These are phyloP conservation scores for Ephemerocybe angulata DNA, from an alignment of 768 basidiomycete species.

Conservation along the genomic window DNA sequence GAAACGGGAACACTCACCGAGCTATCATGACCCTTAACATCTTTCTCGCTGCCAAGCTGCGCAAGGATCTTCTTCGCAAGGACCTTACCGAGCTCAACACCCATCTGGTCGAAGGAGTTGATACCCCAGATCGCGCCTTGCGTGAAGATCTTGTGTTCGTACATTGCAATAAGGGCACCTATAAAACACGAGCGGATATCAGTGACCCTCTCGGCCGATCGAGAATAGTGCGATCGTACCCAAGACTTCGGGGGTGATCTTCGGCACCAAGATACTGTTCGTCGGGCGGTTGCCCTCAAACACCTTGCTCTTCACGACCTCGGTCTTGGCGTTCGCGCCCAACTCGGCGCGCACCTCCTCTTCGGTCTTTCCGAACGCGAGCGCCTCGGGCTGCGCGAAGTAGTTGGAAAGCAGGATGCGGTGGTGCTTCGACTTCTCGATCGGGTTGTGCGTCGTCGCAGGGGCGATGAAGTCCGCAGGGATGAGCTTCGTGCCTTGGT, in stretches of 20 bases:
- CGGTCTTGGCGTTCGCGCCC: conserved; percentile 67
- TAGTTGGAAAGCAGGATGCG: conserved; percentile 96
- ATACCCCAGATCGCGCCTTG: conserved; percentile 98
- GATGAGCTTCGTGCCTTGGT: conserved; percentile 91
- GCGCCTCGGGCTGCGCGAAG: conserved; percentile 96
- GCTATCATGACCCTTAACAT: conserved; percentile 86
- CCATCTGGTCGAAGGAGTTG: conserved; percentile 99
- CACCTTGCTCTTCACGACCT: conserved; percentile 93
- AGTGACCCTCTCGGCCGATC: conserved; percentile 1
- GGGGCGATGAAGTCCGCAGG: conserved; percentile 93
- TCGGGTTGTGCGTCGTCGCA: conserved; percentile 85
- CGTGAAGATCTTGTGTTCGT: conserved; percentile 99
- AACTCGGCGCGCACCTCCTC: conserved; percentile 74
- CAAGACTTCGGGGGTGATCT: conserved; percentile 84
- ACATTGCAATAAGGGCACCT: conserved; percentile 82
- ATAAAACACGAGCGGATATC: background rate
- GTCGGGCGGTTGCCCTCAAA: conserved; percentile 97
- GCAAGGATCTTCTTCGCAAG: conserved; percentile 94
- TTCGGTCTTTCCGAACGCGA: conserved; percentile 97
- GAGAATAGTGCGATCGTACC: conserved; percentile 41
- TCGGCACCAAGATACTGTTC: conserved; percentile 93
- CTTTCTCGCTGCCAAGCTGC: conserved; percentile 75
- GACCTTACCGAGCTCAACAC: conserved; percentile 96
- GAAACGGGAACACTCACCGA: conserved; percentile 47
- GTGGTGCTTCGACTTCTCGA: conserved; percentile 85